Base-by-base conservation (phyloP, 768 basidiomycete genomes). In the Suillus ampliporus region DNA sequence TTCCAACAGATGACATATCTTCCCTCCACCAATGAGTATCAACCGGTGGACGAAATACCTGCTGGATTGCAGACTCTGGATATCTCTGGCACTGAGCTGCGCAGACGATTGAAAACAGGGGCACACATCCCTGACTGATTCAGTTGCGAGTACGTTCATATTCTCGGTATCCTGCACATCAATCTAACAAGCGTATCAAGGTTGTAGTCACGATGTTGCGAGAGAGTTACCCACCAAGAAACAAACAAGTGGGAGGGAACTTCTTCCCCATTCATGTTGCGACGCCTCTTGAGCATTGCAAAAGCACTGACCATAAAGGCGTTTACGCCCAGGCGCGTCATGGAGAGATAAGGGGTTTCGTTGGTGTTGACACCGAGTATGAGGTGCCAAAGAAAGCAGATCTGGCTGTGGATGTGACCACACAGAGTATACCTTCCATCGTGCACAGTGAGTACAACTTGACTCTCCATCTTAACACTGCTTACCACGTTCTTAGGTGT, bases 91-190 rank as follows among this genome's bases (percentile, higher is more conserved):
- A 99, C 97, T n/a, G 97, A 99, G 77, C 85, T 99, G 51, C 85
- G 97, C 61, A 88, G 84, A 68, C 89, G 97, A 41, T 81, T 99
- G 57, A 89, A 86, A 78, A 94, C 92, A 0, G 97, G 97, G 21
- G 92, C 93, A 40, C 81, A 91, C 23, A 99, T 99, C 73, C 97
- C 97, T 41, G 94, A 99, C 72, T 99, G 97, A 97, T 99, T 99
- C 83, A 96, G 94, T 68, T 99, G 99, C 74, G 92, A 94, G 88
- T 95, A 71, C 67, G 91, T 81, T 57, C 47, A 37, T 4, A 17
- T 54, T 17, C 17, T 54, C 10, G 1, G 9, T 17, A 26, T 54
- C 10, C 28, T 54, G 60, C 38, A 26, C 11, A 34, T 60, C 38
- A 23, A 47, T 66, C 35, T 61, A 48, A 67, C 23, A 54, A 54